Base-by-base conservation (phyloP, 305 asterid species). In the Nicotiana rustica region DNA sequence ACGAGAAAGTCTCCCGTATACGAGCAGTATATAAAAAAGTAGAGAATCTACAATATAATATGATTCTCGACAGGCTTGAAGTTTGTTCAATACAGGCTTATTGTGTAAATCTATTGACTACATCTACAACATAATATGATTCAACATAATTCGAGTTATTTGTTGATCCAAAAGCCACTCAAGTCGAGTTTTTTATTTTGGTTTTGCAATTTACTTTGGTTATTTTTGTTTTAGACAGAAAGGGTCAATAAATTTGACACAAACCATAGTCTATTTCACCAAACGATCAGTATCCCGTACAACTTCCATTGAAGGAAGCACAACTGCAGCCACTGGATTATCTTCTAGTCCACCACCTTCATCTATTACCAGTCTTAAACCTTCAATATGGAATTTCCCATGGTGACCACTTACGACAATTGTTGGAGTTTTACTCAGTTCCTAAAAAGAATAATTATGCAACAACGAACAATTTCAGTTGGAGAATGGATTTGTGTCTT, bases 341-440 rank as follows among this genome's bases (percentile, higher is more conserved):
- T 62, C 44, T 82, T 85, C 91, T 15, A 92, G 57, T 31, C 98
- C 98, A 68, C 98, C 99, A 62, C 98, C 91, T 87, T 83, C 81
- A 86, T 95, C 99, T 66, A 94, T 93, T 82, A 95, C 89, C 85
- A 95, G 85, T 81, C 99, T 88, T 17, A 85, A 85, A n/a, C 91
- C 97, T 77, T 91, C 96, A 10, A 91, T 70, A 67, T 92, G 88
- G 75, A 94, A 90, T 90, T 90, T 90, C 49, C 85, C 97, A 82
- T 95, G 99, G 87, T 95, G 99, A 77, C 99, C 99, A 18, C 98
- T 95, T 25, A 91, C 83, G 82, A 93, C 88, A 60, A 91, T 85
- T 0, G 98, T 93, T 6, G 90, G 90, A 57, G 90, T 89, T 81
- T 83, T 70, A 21, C 78, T 60, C 91, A 95, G 85, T 87, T 95